Conservation (phyloP, 169 alveolate species). For the Theileria parva region DNA sequence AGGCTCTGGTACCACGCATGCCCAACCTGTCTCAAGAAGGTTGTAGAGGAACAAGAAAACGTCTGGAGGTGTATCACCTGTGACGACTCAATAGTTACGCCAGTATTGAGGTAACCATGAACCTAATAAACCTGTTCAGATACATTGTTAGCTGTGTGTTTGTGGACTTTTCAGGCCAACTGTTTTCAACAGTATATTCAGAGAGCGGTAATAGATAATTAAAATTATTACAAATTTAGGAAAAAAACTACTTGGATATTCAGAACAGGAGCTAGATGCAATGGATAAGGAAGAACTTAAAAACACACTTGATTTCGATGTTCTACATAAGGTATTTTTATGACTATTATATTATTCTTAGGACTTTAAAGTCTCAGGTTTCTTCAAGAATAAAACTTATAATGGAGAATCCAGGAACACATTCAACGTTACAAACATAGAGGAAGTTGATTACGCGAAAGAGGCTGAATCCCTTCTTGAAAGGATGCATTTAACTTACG, state of each 20-base stretch:
- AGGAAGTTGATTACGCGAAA: slow-evolving; percentile 31
- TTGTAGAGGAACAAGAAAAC: slow-evolving; percentile 62
- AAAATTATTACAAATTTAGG: slow-evolving; percentile 36
- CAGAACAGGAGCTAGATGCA: slow-evolving; percentile 65
- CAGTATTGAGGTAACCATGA: slow-evolving; percentile 39
- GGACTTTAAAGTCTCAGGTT: slow-evolving; percentile 41
- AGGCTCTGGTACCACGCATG: slow-evolving; percentile 74
- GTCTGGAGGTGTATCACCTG: slow-evolving; percentile 69
- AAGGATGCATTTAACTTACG: slow-evolving; percentile 49
- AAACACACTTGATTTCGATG: slow-evolving; percentile 59
- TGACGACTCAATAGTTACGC: slow-evolving; percentile 68
- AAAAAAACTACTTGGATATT: slow-evolving; percentile 56
- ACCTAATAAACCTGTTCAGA: background rate
- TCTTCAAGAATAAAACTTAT: slow-evolving; percentile 18
- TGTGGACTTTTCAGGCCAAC: slow-evolving; percentile 14
- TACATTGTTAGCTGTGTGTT: slow-evolving; percentile 1
- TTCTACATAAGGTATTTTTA: slow-evolving; percentile 59
- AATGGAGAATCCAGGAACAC: slow-evolving; percentile 46
- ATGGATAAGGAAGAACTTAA: slow-evolving; percentile 63
- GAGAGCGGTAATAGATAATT: background rate
- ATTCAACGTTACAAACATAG: slow-evolving; percentile 33
- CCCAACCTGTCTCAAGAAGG: slow-evolving; percentile 72
- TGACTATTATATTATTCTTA: background rate
- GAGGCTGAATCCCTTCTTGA: slow-evolving; percentile 45
- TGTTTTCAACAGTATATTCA: slow-evolving; percentile 9